These are phyloP conservation scores for Penicillium sp. DNA, from an alignment of 2,329 filamentous ascomycete genomes.

Conservation along the genomic window DNA sequence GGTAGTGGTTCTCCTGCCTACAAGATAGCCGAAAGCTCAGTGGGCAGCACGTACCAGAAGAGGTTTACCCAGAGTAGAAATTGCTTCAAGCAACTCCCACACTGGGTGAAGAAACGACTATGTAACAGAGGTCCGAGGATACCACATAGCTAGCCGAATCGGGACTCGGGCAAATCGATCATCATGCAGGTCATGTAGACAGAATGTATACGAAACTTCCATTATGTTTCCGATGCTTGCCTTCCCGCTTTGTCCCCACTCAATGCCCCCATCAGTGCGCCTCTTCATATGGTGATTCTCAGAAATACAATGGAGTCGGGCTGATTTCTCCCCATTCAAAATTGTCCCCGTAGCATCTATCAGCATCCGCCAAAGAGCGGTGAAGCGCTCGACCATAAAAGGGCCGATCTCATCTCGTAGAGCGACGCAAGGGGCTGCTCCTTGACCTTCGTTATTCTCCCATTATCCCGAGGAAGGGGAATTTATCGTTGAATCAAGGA, in stretches of 20 bases:
- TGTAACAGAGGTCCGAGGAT: background rate
- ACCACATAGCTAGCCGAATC: background rate
- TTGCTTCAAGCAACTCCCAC: no score
- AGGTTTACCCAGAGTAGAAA: no score
- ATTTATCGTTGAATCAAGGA: background rate
- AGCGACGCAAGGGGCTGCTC: constrained; percentile 18
- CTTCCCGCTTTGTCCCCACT: background rate
- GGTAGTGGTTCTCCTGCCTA: no score
- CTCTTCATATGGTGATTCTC: background rate
- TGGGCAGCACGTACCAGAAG: no score
- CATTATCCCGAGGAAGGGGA: background rate
- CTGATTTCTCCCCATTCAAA: background rate
- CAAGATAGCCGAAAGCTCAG: no score
- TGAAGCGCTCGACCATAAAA: constrained; percentile 12
- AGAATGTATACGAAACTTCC: constrained; percentile 1
- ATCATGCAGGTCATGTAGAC: constrained; percentile 8
- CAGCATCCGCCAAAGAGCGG: constrained; percentile 18
- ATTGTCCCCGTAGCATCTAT: background rate
- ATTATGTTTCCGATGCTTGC: background rate
- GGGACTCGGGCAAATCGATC: background rate
- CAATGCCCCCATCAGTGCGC: background rate
- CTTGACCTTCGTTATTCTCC: constrained; percentile 1
- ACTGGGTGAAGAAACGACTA: background rate
- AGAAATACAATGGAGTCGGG: background rate
- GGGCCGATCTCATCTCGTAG: constrained; percentile 22